Evolutionary conservation across 2,329 filamentous ascomycete genomes (phyloP), one percentile per base, ranked within the genome.

Genomic region (Hypoxylon sp.): DNA sequence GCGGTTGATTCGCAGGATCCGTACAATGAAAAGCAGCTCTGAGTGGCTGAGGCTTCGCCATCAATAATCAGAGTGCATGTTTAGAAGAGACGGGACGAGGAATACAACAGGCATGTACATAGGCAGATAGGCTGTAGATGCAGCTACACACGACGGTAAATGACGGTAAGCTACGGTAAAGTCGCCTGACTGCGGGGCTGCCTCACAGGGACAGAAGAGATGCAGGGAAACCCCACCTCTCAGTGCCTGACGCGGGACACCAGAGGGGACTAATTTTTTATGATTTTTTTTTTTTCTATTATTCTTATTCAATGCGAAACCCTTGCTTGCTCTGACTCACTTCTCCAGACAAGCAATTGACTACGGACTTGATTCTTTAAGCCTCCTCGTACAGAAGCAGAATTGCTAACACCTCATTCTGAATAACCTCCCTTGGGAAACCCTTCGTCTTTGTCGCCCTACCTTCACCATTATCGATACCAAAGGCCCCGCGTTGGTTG

Each of bases 181-280:
- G 43, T 50, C 48, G 52, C 51, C 59, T 43, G 52, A 58, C 43
- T 62, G 59, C 59, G 59, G 59, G 59, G 59, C 59, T 59, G 53
- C 55, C 45, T 50, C 42, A 43, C 48, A 61, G 47, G 31, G n/a
- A n/a, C n/a, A n/a, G n/a, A n/a, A n/a, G n/a, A n/a, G n/a, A 48
- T 8, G 54, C 31, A 56, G 26, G 20, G 24, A 17, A 46, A 58
- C 58, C 58, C 58, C 58, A 58, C 58, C 58, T 58, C 48, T 26
- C 40, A 27, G 10, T 24, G 17, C n/a, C 6, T 42, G 20, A 26
- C 7, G 23, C 23, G 27, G 45, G 33, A 37, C 27, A n/a, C 40
- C 21, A 46, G 43, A 57, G 43, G 55, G 59, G 29, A 55, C 20
- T 56, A 43, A 59, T 53, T 53, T 54, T 59, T 62, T n/a, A n/a